Percentiles rank a stretch among this genome's conserved stretches.
Evolutionary conservation across 2,329 filamentous ascomycete genomes (phyloP).

Genomic region (Fonsecaea pedrosoi): DNA sequence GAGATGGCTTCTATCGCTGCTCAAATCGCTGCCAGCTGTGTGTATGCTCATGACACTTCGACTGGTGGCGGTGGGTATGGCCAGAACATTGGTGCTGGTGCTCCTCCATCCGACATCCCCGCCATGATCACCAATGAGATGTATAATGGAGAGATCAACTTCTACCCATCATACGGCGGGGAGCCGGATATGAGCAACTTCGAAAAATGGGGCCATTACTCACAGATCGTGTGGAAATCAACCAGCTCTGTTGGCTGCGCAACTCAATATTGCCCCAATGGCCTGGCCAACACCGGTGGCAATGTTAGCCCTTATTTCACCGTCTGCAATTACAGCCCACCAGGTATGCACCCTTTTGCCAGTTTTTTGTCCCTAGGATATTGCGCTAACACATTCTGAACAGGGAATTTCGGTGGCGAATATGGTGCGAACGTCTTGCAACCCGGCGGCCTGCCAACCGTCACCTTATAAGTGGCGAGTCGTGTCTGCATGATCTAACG

Average conservation of each 20-base stretch:
- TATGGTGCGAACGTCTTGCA: conserved; percentile 61
- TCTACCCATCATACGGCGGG: conserved; percentile 66
- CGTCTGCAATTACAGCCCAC: conserved; percentile 84
- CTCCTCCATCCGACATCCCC: conserved; percentile 63
- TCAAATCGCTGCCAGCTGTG: conserved; percentile 69
- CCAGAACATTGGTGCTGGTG: conserved; percentile 85
- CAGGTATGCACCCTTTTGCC: conserved; percentile 62
- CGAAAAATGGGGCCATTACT: conserved; percentile 74
- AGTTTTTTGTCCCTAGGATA: not conserved
- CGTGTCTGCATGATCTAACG: conserved; percentile 26
- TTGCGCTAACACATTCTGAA: conserved; percentile 41
- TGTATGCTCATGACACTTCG: conserved; percentile 78
- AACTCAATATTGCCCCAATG: conserved; percentile 53
- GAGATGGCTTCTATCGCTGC: conserved; percentile 69
- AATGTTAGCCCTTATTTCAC: conserved; percentile 68
- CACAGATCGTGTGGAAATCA: conserved; percentile 74
- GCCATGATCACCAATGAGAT: conserved; percentile 79
- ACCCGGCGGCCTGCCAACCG: conserved; percentile 50
- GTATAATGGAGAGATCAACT: conserved; percentile 80
- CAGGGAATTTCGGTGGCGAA: conserved; percentile 62
- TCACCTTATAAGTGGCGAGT: conserved; percentile 35
- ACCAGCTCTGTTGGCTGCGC: conserved; percentile 70
- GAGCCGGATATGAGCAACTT: conserved; percentile 69
- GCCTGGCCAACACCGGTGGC: conserved; percentile 51
- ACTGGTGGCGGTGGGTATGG: conserved; percentile 74